These are phyloP conservation scores for Talaromyces sp. DNA, from an alignment of 2,329 filamentous ascomycete genomes.

Conservation along the genomic window DNA sequence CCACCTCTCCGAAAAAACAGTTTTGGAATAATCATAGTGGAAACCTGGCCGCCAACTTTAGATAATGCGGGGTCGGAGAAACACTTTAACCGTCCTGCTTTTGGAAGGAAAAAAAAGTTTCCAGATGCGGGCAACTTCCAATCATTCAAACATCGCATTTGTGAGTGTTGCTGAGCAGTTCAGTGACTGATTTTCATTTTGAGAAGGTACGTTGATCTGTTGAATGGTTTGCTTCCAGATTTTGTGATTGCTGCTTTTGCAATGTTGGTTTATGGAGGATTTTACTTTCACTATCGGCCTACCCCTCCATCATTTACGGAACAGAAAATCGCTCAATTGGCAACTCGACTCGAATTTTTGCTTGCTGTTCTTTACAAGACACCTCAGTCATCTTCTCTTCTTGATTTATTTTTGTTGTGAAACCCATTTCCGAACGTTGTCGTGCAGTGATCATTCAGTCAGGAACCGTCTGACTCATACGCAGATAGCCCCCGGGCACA, in stretches of 20 bases:
- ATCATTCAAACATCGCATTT: neutral
- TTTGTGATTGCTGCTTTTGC: neutral
- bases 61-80: slow-evolving; percentile 20
- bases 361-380: neutral
- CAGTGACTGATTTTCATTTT: neutral
- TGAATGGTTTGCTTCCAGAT: neutral
- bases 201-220: slow-evolving; percentile 1
- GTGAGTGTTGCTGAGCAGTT: slow-evolving; percentile 1
- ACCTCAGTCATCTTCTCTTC: neutral
- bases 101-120: slow-evolving; percentile 18
- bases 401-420: neutral
- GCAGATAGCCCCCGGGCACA: slow-evolving; percentile 21
- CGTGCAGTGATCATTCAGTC: slow-evolving; percentile 5
- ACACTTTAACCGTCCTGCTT: slow-evolving; percentile 15
- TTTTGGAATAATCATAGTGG: neutral
- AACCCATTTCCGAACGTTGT: neutral
- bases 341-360: neutral
- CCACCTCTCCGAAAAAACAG: neutral
- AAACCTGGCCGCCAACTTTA: neutral
- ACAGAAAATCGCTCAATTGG: slow-evolving; percentile 1
- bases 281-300: neutral
- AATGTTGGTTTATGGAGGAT: neutral
- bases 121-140: slow-evolving; percentile 16
- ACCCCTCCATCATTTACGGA: slow-evolving; percentile 11
- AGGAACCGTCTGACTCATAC: slow-evolving; percentile 13